Evolutionary conservation across 2,329 filamentous ascomycete species (phyloP), one percentile per base, ranked within the genome.

Genomic region (Aspergillus cejpii): DNA sequence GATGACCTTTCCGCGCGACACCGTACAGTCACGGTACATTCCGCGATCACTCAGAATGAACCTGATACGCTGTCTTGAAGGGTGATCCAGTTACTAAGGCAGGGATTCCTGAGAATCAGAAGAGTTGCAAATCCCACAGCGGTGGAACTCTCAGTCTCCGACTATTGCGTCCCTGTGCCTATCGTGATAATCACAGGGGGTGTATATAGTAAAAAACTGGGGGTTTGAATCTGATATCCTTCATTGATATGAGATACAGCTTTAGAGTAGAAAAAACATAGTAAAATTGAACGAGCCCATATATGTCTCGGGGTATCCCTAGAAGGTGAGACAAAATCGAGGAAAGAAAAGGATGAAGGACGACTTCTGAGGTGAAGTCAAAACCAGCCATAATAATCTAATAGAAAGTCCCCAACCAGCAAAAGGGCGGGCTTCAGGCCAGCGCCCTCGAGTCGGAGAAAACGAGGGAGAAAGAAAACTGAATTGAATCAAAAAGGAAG

Each of bases 301-400:
- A 48, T 44, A 50, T 53, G 53, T 54, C 49, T 57, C 55, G 55
- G 60, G 60, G 60, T 62, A 64, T 61, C 59, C 56, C 57, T 49
- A 49, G 45, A 24, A 34, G 17, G 31, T 11, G 29, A 27, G 28
- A 33, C 29, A 23, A 34, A 39, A n/a, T 31, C 17, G 11, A 20
- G 23, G 17, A 23, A n/a, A n/a, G 15, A 19, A 15, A 15, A 4
- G 14, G 15, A 17, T 14, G 31, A 34, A 34, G 3, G 31, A 34
- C 31, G 31, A 19, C 8, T 17, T 34, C 3, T 17, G 10, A 34
- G 31, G 14, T 24, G 6, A 19, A 19, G 14, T 11, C 31, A 19
- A 20, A 4, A 10, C 8, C 17, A 12, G 31, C 17, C 17, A 1
- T 12, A 11, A 8, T 34, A 19, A 10, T 19, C 15, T 11, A 15